Conservation (phyloP, 805 yeast genomes). For the Pachysolen tannophilus region DNA sequence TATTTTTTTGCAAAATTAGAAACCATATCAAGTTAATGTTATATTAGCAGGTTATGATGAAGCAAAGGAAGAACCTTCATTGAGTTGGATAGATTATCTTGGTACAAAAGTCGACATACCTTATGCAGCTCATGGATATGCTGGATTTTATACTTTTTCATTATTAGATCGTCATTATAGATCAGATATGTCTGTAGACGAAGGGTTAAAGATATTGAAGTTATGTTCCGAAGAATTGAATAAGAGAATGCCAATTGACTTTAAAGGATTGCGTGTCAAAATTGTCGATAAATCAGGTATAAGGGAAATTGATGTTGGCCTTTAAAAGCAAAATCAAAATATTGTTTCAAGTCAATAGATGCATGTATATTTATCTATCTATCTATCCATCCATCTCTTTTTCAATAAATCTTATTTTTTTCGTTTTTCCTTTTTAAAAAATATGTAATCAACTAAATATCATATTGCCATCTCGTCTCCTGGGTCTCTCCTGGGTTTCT, state of each 20-base stretch:
- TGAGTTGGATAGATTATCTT: constrained; percentile 88
- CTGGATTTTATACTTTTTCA: constrained; percentile 92
- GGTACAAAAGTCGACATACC: constrained; percentile 90
- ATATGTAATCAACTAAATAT: not conserved
- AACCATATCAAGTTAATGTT: constrained; percentile 93
- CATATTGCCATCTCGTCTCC: not conserved
- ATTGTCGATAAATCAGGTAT: constrained; percentile 26
- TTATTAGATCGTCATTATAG: constrained; percentile 85
- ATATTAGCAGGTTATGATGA: constrained; percentile 77
- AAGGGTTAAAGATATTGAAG: constrained; percentile 69
- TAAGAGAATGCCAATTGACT: constrained; percentile 86
- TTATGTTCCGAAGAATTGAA: constrained; percentile 72
- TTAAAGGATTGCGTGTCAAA: constrained; percentile 58
- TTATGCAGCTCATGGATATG: constrained; percentile 97
- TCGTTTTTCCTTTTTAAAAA: not conserved
- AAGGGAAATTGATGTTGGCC: constrained; percentile 19
- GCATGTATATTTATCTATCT: too few species aligned
- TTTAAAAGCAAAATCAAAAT: too few species aligned
- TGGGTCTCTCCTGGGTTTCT: too few species aligned
- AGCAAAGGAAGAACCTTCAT: constrained; percentile 47
- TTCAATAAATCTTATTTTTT: not conserved
- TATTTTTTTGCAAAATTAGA: constrained; percentile 22
- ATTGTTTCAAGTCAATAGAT: constrained; percentile 8
- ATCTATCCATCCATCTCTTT: too few species aligned
- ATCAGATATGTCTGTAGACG: constrained; percentile 63